phyloP scores from a whole-genome alignment of 108 stramenopile species.

The Cylindrotheca closterium region DNA sequence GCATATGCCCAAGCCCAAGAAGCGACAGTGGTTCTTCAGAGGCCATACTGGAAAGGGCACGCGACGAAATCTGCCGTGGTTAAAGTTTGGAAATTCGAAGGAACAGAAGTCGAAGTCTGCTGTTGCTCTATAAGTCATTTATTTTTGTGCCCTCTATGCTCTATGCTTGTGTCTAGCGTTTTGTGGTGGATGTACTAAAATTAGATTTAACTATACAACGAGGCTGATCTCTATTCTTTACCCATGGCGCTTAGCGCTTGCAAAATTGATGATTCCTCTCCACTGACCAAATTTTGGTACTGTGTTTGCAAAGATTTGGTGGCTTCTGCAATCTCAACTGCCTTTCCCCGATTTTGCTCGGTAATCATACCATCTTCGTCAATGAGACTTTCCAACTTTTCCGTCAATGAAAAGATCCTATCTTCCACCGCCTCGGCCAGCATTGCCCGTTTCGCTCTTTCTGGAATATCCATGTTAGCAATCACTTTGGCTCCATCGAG shows the following conservation, averaged over 20 bases:
- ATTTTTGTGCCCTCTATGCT: no score
- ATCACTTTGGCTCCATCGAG: slow-evolving; percentile 8
- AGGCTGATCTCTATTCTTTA: no score
- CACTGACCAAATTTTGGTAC: slow-evolving; percentile 52
- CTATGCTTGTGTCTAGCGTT: no score
- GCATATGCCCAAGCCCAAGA: neutral
- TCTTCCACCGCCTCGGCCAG: slow-evolving; percentile 57
- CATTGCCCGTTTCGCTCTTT: slow-evolving; percentile 56
- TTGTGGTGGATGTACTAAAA: no score
- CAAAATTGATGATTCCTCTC: slow-evolving; percentile 36
- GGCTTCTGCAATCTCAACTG: slow-evolving; percentile 39
- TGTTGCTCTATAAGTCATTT: slow-evolving; percentile 12
- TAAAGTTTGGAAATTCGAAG: slow-evolving; percentile 17
- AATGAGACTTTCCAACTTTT: slow-evolving; percentile 30
- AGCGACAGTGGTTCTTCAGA: slow-evolving; percentile 2
- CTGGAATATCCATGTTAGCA: slow-evolving; percentile 18
- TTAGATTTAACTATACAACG: no score
- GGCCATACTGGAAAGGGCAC: neutral
- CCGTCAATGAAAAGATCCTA: slow-evolving; percentile 43
- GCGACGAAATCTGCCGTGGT: slow-evolving; percentile 10
- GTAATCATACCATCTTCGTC: slow-evolving; percentile 9
- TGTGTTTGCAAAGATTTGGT: slow-evolving; percentile 45
- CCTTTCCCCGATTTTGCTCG: slow-evolving; percentile 20
- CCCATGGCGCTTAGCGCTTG: slow-evolving; percentile 6
- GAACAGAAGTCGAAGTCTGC: slow-evolving; percentile 17